A percentile compares a stretch with the other conserved stretches of the same genome.
phyloP scores from a whole-genome alignment of 257 asterid genomes.

The Rhazya stricta region DNA sequence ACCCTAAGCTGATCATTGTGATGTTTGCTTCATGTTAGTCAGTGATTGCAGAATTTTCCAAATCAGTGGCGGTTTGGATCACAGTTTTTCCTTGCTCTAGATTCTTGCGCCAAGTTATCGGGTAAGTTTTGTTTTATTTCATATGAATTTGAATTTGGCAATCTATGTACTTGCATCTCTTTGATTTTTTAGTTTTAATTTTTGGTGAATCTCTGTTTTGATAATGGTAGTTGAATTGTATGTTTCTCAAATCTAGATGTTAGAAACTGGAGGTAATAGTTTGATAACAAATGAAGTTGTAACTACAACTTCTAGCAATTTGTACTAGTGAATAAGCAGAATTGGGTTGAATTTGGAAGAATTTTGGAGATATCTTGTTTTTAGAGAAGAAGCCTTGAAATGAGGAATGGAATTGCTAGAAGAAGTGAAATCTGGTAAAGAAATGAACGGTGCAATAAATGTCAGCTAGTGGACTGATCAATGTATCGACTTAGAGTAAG shows the following conservation, averaged over 20 bases:
- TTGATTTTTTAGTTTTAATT: constrained; percentile 3
- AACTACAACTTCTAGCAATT: constrained; percentile 3
- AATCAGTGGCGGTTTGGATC: constrained; percentile 51
- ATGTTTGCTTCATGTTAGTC: constrained; percentile 24
- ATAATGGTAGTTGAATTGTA: constrained; percentile 25
- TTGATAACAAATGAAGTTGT: not conserved
- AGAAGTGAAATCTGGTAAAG: constrained; percentile 3
- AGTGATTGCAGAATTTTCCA: constrained; percentile 41
- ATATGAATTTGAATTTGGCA: constrained; percentile 12
- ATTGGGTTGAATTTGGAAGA: not conserved
- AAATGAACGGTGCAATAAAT: not conserved
- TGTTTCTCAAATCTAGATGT: constrained; percentile 25
- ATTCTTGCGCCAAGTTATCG: constrained; percentile 22
- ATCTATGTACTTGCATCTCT: constrained; percentile 14
- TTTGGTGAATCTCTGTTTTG: constrained; percentile 8
- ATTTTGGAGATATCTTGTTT: not conserved
- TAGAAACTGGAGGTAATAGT: not conserved
- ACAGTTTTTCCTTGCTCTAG: constrained; percentile 31
- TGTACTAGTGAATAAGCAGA: not conserved
- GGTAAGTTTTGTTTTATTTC: constrained; percentile 18
- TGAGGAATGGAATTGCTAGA: not conserved
- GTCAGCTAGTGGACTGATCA: not conserved
- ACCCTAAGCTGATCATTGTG: constrained; percentile 43
- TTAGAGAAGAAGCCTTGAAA: not conserved
- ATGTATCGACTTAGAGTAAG: not conserved